phyloP scores from a whole-genome alignment of 73 alveolate genomes.

The Tetrahymena elliotti region DNA sequence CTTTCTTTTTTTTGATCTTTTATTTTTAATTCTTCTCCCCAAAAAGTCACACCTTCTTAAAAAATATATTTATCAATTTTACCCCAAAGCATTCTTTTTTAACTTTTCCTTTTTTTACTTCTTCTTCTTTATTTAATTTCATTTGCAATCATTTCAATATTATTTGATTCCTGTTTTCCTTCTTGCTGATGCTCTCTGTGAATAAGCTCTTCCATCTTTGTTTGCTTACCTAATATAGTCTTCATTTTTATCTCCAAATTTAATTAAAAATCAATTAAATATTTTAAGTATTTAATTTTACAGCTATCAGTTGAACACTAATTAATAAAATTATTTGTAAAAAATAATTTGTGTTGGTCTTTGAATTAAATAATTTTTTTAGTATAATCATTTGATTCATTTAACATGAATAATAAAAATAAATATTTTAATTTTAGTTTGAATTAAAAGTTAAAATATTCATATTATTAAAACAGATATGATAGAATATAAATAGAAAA shows the following conservation, averaged over 20 bases:
- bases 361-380: too few relatives aligned
- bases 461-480: too few relatives aligned
- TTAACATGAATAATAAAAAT: too few relatives aligned
- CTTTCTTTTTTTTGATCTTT: neutral
- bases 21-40: neutral
- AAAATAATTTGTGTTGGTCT: neutral
- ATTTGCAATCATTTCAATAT: neutral
- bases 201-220: neutral
- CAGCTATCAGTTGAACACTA: neutral
- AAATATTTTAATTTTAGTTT: too few relatives aligned
- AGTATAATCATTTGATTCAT: too few relatives aligned
- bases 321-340: too few relatives aligned
- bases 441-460: too few relatives aligned
- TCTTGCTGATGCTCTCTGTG: neutral
- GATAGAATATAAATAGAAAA: too few relatives aligned
- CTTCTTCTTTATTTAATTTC: neutral
- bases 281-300: neutral
- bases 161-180: neutral
- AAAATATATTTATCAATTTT: neutral
- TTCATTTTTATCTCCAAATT: neutral
- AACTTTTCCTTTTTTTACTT: neutral
- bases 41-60: neutral
- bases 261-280: too few relatives aligned
- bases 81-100: constrained; percentile 1
- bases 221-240: neutral